These are phyloP conservation scores for Lenzites betulinus DNA, from an alignment of 768 basidiomycete species.

Conservation along the genomic window DNA sequence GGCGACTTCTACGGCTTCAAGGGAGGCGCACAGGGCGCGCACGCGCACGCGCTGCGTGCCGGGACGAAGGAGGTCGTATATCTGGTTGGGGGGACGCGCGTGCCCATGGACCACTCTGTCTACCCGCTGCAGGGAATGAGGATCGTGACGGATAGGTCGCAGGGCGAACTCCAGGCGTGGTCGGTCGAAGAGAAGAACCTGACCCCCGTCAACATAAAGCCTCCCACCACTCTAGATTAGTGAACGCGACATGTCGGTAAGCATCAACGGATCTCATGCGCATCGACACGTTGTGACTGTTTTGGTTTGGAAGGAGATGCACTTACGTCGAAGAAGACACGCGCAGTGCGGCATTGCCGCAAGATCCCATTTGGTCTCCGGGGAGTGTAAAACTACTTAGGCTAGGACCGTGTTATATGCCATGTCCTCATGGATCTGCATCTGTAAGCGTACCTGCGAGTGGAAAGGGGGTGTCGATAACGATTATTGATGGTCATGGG, in stretches of 20 bases:
- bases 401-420: too few species aligned
- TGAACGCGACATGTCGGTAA: background rate
- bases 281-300: too few species aligned
- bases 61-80: slow-evolving; percentile 28
- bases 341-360: too few species aligned
- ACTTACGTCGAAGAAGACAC: too few species aligned
- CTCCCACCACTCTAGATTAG: background rate
- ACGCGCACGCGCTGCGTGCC: slow-evolving; percentile 23
- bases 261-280: too few species aligned
- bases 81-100: slow-evolving; percentile 27
- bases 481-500: too few species aligned
- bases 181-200: slow-evolving; percentile 19
- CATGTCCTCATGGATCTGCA: too few species aligned
- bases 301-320: too few species aligned
- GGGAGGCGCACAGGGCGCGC: slow-evolving; percentile 14
- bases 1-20: slow-evolving; percentile 32
- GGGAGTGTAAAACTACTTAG: too few species aligned
- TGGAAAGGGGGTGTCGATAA: too few species aligned
- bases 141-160: slow-evolving; percentile 15
- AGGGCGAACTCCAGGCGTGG: slow-evolving; percentile 11
- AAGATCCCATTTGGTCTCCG: too few species aligned
- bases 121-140: slow-evolving; percentile 25
- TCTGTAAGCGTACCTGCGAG: too few species aligned
- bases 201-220: slow-evolving; percentile 14
- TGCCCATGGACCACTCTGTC: slow-evolving; percentile 21